These are phyloP conservation scores for Alternaria sp. DNA, from an alignment of 2,329 filamentous ascomycete genomes.

Conservation along the genomic window DNA sequence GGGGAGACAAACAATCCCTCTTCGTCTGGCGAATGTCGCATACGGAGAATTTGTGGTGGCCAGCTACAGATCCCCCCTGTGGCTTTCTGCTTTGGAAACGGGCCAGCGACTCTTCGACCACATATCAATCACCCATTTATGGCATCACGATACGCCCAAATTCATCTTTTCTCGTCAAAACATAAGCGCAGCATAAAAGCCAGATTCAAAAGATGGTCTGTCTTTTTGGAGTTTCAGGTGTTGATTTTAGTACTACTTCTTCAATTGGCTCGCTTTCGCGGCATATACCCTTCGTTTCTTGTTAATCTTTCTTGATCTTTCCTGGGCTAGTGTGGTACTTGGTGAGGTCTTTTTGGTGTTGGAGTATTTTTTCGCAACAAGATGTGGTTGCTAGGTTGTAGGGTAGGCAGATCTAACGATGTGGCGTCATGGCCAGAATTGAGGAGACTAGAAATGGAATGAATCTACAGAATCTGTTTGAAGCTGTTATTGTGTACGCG, in stretches of 20 bases:
- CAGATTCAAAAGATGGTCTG: not conserved
- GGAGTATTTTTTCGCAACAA: not conserved
- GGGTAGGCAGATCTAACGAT: not conserved
- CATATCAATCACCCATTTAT: not conserved
- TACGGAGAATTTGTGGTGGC: not conserved
- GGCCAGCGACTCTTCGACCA: not conserved
- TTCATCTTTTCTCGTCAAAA: not conserved
- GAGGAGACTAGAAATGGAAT: not conserved
- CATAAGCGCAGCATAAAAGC: not conserved
- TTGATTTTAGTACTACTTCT: not conserved
- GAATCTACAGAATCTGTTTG: not conserved
- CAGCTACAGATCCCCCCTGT: not conserved
- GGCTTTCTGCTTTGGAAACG: not conserved
- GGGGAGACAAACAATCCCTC: not conserved
- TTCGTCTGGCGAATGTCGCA: not conserved
- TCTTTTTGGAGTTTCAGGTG: not conserved
- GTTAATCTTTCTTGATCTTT: not conserved
- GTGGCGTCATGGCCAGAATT: not conserved
- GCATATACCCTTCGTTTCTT: conserved; percentile 8
- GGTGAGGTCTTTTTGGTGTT: not conserved
- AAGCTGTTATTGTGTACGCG: not conserved
- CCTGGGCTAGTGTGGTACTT: not conserved
- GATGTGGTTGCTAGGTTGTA: not conserved
- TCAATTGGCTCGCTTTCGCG: not conserved
- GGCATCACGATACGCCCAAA: not conserved